Evolutionary conservation across 1,139 yeast species (phyloP).

Genomic region (Yamadazyma dushanensis): DNA sequence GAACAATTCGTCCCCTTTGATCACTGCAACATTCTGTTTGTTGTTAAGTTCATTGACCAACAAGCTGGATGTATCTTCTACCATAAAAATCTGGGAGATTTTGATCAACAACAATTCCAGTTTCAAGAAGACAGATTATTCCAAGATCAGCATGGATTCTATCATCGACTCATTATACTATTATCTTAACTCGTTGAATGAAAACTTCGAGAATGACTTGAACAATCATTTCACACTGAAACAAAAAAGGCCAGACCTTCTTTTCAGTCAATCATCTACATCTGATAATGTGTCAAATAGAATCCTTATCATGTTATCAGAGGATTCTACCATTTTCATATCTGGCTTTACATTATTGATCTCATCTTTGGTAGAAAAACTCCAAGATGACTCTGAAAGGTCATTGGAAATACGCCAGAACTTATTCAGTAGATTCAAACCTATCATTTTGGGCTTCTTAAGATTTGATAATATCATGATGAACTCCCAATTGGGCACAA

Average conservation of each 20-base stretch:
- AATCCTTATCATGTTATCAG: conserved; percentile 60
- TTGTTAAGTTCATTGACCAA: conserved; percentile 74
- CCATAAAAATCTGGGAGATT: conserved; percentile 39
- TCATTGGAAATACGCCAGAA: conserved; percentile 29
- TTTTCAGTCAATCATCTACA: conserved; percentile 26
- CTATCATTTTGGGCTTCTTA: conserved; percentile 37
- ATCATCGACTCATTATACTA: conserved; percentile 58
- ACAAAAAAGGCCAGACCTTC: conserved; percentile 38
- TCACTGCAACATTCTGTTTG: conserved; percentile 79
- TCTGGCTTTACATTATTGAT: conserved; percentile 63
- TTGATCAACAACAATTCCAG: conserved; percentile 30
- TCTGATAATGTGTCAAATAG: conserved; percentile 19
- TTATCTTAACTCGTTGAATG: conserved; percentile 53
- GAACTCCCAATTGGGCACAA: conserved; percentile 16
- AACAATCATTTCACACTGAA: conserved; percentile 29
- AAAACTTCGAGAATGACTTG: conserved; percentile 38
- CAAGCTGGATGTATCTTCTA: conserved; percentile 53
- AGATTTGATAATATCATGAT: conserved; percentile 41
- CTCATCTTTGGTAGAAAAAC: conserved; percentile 35
- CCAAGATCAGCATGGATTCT: conserved; percentile 57
- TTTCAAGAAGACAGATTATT: conserved; percentile 40
- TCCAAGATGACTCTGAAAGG: conserved; percentile 24
- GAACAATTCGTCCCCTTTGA: conserved; percentile 74
- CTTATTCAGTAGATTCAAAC: conserved; percentile 36
- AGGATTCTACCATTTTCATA: conserved; percentile 76